Percentiles rank a stretch among this genome's conserved stretches.
Evolutionary conservation across 2,329 filamentous ascomycete genomes (phyloP).

Genomic region (Diaporthe vexans): DNA sequence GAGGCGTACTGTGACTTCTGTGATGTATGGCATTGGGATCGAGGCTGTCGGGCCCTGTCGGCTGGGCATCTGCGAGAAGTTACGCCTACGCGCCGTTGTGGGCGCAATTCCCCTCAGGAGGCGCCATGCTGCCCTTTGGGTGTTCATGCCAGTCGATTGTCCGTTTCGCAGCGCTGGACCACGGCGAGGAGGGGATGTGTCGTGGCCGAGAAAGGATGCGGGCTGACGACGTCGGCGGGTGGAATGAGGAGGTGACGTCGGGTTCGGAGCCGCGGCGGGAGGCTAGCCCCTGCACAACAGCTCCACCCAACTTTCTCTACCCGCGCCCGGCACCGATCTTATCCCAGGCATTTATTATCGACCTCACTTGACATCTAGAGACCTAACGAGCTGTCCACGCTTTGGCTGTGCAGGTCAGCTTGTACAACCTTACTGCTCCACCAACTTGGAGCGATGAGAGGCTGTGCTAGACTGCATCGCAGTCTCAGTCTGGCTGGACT

Average conservation of each 20-base stretch:
- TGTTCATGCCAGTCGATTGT: conserved; percentile 52
- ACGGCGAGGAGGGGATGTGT: conserved; percentile 23
- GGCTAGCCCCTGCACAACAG: not conserved
- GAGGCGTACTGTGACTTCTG: conserved; percentile 63
- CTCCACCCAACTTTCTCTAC: conserved; percentile 2
- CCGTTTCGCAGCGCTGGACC: not conserved
- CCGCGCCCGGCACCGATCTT: conserved; percentile 6
- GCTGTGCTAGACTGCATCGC: conserved; percentile 17
- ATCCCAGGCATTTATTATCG: too few species aligned
- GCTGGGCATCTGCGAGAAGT: conserved; percentile 59
- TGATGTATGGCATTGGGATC: conserved; percentile 73
- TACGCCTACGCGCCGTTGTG: conserved; percentile 51
- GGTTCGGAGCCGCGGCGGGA: conserved; percentile 30
- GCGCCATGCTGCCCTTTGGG: conserved; percentile 51
- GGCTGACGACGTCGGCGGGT: not conserved
- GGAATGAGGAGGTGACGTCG: conserved; percentile 37
- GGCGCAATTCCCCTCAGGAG: conserved; percentile 53
- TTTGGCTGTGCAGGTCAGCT: too few species aligned
- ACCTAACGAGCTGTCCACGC: too few species aligned
- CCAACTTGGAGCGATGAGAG: conserved; percentile 7
- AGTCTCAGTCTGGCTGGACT: not conserved
- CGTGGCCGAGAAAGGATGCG: not conserved
- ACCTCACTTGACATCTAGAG: too few species aligned
- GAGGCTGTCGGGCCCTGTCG: conserved; percentile 50
- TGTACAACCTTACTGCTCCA: not conserved